Evolutionary conservation across 164 flowering plant species (phyloP), one percentile per base, ranked within the genome.

Genomic region (Nymphaea thermarum): DNA sequence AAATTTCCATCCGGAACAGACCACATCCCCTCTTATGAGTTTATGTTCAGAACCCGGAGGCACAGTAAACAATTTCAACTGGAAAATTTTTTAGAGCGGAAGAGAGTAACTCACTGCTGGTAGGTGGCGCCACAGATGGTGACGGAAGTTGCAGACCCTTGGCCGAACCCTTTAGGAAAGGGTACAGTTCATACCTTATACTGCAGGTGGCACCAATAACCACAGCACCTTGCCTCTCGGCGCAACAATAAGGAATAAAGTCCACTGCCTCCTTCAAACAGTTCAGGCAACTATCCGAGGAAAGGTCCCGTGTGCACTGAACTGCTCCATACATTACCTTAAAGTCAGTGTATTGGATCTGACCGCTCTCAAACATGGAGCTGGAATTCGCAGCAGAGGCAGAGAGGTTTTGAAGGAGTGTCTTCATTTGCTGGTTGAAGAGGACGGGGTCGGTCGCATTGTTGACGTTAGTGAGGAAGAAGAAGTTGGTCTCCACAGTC

Each of bases 301-400:
- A 6, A 61, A 83, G 12, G 69, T 82, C 82, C 43, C 73, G 71
- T 5, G 80, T 77, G 71, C 87, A 84, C 78, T 82, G 86, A 3
- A 47, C 80, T 1, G 79, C 71, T 18, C 67, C 68, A 47, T 67
- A 67, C 1, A 71, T 6, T 3, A 4, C 60, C 51, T 25, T 60
- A 36, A 44, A 43, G 7, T 8, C 47, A 36, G 25, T 42, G 16
- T 59, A 42, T 7, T 11, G 41, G 15, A 42, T 25, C 17, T 60
- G 17, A n/a, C 73, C 66, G 59, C 44, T 42, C 2, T 69, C 69
- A 44, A 12, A 71, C 43, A 70, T 12, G 68, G 3, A 44, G 11
- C 17, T n/a, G 2, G 68, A 16, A 18, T 42, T 43, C 6, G 42
- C 12, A 5, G 69, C 60, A n/a, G 11, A 10, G 7, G 16, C 8